phyloP scores from a whole-genome alignment of 176 grass and related monocot genomes.

The Bolboschoenus planiculmis region DNA sequence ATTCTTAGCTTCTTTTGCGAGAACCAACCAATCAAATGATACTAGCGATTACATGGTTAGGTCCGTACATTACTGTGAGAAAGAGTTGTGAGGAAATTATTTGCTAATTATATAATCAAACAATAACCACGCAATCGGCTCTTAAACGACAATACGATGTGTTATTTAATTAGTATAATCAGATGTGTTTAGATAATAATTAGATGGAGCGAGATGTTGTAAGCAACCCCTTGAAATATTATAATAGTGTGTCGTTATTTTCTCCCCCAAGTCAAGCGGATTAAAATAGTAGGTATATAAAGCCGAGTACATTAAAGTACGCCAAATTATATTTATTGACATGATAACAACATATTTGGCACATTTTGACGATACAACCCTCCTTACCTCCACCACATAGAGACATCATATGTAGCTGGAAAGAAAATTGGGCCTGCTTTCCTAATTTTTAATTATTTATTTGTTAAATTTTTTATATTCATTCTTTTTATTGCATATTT shows the following conservation, averaged over 20 bases:
- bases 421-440: too few species aligned
- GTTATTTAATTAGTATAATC: background rate
- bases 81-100: background rate
- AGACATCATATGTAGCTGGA: too few species aligned
- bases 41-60: background rate
- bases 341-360: background rate
- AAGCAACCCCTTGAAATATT: too few species aligned
- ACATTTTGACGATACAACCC: background rate
- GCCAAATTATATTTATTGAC: background rate
- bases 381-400: background rate
- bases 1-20: background rate
- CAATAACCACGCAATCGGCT: background rate
- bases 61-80: background rate
- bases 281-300: background rate
- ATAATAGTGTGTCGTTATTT: background rate
- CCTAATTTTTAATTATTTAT: too few species aligned
- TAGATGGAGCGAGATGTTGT: background rate
- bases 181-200: background rate
- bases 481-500: too few species aligned
- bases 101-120: slow-evolving; percentile 9
- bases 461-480: too few species aligned
- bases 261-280: background rate
- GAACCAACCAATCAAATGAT: too few species aligned
- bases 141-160: slow-evolving; percentile 1
- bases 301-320: background rate